phyloP scores from a whole-genome alignment of 2,329 filamentous ascomycete species.

The Pleurostoma richardsiae region DNA sequence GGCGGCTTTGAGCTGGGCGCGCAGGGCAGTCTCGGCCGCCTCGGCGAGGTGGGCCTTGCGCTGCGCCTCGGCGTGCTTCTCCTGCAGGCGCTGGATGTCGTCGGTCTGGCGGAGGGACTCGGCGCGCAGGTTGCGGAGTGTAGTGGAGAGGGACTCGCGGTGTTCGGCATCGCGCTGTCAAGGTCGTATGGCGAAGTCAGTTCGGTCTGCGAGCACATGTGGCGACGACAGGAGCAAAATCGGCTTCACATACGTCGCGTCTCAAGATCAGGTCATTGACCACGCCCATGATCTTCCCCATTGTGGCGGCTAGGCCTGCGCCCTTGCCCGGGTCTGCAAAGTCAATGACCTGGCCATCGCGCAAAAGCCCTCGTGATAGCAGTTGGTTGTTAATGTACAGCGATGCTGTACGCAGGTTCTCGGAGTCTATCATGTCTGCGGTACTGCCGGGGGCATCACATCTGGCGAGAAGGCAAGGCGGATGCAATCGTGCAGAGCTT shows the following conservation, averaged over 20 bases:
- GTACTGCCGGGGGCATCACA: no score
- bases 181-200: neutral
- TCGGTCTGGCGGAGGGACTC: conserved; percentile 70
- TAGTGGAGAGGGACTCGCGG: conserved; percentile 74
- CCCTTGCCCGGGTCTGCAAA: conserved; percentile 69
- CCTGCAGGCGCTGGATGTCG: conserved; percentile 56
- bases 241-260: conserved; percentile 62
- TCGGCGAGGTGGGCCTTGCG: conserved; percentile 55
- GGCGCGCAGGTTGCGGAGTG: conserved; percentile 69
- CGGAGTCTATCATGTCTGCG: conserved; percentile 46
- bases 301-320: conserved; percentile 56
- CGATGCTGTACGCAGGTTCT: conserved; percentile 62
- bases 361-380: conserved; percentile 58
- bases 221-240: neutral
- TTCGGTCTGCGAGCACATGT: neutral
- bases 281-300: conserved; percentile 84
- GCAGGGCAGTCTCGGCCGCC: conserved; percentile 65
- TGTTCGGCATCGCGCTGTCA: conserved; percentile 80
- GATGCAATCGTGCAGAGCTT: no score
- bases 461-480: no score
- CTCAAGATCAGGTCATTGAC: conserved; percentile 90
- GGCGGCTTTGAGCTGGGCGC: conserved; percentile 65
- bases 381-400: conserved; percentile 71
- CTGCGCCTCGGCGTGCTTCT: conserved; percentile 49
- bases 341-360: conserved; percentile 70